A percentile compares a stretch with the other conserved stretches of the same genome.
Evolutionary conservation across 2,329 filamentous ascomycete species (phyloP).

Genomic region (Trichoderma brevicompactum): DNA sequence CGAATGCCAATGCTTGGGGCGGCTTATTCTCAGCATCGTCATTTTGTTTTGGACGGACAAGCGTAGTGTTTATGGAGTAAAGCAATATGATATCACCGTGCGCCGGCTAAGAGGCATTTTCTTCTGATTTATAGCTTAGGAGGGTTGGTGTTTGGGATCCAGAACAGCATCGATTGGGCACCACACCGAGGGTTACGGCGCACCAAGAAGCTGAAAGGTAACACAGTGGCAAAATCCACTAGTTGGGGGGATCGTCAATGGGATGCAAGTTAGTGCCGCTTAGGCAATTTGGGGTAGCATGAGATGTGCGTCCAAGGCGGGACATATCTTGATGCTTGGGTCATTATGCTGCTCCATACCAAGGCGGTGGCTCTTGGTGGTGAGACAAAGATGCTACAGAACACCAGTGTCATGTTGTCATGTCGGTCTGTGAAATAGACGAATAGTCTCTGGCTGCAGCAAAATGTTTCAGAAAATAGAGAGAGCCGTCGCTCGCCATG

Average conservation of each 20-base stretch:
- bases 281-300: neutral
- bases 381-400: neutral
- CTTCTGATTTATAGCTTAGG: neutral
- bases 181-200: neutral
- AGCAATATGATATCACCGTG: conserved; percentile 1
- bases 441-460: too few species aligned
- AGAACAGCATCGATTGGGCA: neutral
- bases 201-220: conserved; percentile 5
- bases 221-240: conserved; percentile 5
- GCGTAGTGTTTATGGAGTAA: neutral
- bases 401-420: neutral
- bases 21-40: neutral
- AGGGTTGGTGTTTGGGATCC: neutral
- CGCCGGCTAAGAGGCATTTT: neutral
- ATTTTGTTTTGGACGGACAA: neutral
- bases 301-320: neutral
- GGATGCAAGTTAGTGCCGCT: neutral
- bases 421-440: too few species aligned
- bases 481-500: neutral
- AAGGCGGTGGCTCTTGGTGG: neutral
- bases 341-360: neutral
- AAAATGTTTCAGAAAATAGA: too few species aligned
- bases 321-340: neutral
- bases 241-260: neutral
- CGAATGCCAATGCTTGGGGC: too few species aligned